Conservation (phyloP, 352 stramenopile genomes). For the Pythium aquatile region DNA sequence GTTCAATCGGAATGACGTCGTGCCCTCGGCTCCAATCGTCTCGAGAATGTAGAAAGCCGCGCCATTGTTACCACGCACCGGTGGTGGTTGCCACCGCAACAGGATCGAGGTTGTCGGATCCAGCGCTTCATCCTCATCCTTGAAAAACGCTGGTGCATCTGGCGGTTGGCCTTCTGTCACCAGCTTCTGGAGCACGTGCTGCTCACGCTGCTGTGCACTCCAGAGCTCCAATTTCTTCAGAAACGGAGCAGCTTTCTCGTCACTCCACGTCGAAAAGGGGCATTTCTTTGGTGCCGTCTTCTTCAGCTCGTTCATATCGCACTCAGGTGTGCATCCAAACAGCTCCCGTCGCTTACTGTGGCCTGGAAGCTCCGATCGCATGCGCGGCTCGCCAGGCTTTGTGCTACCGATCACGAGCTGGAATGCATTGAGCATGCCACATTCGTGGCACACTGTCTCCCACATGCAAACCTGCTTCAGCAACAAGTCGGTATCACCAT, state of each 20-base stretch:
- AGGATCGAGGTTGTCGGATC: slow-evolving; percentile 73
- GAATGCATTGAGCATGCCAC: slow-evolving; percentile 90
- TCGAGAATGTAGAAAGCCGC: slow-evolving; percentile 84
- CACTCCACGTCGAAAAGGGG: slow-evolving; percentile 58
- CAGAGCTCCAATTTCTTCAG: slow-evolving; percentile 75
- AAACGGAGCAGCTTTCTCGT: slow-evolving; percentile 46
- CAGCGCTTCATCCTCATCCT: slow-evolving; percentile 45
- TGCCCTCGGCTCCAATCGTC: slow-evolving; percentile 73
- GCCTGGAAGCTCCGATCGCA: slow-evolving; percentile 65
- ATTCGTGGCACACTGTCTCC: slow-evolving; percentile 90
- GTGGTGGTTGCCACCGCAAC: slow-evolving; percentile 66
- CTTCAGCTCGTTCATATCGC: slow-evolving; percentile 66
- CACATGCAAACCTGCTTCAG: slow-evolving; percentile 88
- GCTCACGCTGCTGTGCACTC: slow-evolving; percentile 68
- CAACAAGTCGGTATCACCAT: slow-evolving; percentile 72
- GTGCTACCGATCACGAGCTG: slow-evolving; percentile 67
- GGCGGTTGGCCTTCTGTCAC: slow-evolving; percentile 67
- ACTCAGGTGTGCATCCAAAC: slow-evolving; percentile 59
- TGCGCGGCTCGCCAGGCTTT: slow-evolving; percentile 37
- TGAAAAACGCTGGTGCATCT: slow-evolving; percentile 52
- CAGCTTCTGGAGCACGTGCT: slow-evolving; percentile 61
- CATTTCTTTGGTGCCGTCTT: slow-evolving; percentile 52
- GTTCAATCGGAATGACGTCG: slow-evolving; percentile 59
- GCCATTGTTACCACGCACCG: slow-evolving; percentile 58
- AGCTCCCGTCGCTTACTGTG: slow-evolving; percentile 62